These are phyloP conservation scores for Candida arabinofermentans DNA, from an alignment of 805 yeast species.

Conservation along the genomic window DNA sequence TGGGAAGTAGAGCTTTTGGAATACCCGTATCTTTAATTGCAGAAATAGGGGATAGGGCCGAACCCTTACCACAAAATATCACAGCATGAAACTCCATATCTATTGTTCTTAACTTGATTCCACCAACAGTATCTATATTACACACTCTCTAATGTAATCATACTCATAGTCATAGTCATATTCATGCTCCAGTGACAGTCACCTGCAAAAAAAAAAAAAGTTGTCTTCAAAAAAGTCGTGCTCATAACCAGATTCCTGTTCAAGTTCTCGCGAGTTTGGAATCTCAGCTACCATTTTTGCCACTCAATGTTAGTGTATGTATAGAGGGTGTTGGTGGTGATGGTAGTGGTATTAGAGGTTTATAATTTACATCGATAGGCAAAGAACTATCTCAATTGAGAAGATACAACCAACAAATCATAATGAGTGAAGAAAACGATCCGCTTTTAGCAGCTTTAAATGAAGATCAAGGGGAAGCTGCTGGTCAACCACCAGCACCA, in stretches of 20 bases:
- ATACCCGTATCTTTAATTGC: constrained; percentile 56
- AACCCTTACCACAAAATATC: constrained; percentile 84
- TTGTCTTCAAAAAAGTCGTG: not conserved
- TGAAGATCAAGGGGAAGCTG: constrained; percentile 24
- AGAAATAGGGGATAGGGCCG: constrained; percentile 67
- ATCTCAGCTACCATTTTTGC: not conserved
- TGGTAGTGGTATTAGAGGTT: no score
- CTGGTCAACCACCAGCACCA: constrained; percentile 5
- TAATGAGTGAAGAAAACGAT: constrained; percentile 51
- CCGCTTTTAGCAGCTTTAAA: constrained; percentile 71
- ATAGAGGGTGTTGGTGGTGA: no score
- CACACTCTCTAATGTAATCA: no score
- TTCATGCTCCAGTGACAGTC: no score
- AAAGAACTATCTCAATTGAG: not conserved
- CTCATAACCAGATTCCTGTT: not conserved
- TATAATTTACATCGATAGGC: not conserved
- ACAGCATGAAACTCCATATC: constrained; percentile 90
- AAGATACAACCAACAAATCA: not conserved
- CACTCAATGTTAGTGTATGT: no score
- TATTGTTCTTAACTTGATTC: not conserved
- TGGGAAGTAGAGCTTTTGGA: constrained; percentile 83
- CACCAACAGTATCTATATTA: no score
- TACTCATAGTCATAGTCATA: no score
- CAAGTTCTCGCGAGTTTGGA: not conserved
- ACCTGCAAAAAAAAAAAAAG: not conserved